Conservation (phyloP, 441 rosid genomes). For the Macaranga tanarius region DNA sequence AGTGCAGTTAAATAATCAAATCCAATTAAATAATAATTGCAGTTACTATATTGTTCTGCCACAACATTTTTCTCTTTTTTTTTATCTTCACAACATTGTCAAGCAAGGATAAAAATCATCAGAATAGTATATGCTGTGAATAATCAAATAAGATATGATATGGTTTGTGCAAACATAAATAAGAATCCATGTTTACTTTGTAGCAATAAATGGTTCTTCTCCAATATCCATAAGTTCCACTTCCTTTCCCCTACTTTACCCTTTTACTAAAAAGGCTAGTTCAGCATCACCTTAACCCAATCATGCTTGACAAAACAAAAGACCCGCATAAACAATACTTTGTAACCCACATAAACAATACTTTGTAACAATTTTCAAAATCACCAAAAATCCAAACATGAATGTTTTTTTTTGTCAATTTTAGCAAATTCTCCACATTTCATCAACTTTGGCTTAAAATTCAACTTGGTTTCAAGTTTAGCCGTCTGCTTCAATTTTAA, state of each 20-base stretch:
- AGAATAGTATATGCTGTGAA: not conserved
- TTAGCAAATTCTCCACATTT: not conserved
- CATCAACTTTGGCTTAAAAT: not conserved
- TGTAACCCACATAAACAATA: not conserved
- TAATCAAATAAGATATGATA: not conserved
- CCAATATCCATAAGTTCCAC: not conserved
- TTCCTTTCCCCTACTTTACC: not conserved
- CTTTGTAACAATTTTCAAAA: not conserved
- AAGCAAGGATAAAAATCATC: too few relatives aligned
- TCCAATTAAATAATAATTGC: not conserved
- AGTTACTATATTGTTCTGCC: too few relatives aligned
- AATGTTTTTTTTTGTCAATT: not conserved
- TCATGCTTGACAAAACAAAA: too few relatives aligned
- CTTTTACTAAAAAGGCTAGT: not conserved
- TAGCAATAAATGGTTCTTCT: not conserved
- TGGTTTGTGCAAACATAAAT: too few relatives aligned
- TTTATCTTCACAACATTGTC: too few relatives aligned
- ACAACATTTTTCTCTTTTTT: too few relatives aligned
- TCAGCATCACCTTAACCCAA: too few relatives aligned
- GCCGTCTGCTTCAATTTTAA: not conserved
- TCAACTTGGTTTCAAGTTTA: not conserved
- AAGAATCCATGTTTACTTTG: not conserved
- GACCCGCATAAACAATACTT: too few relatives aligned
- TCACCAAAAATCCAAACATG: not conserved
- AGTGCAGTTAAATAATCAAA: too few relatives aligned